These are phyloP conservation scores for Rutstroemia sp. DNA, from an alignment of 2,329 filamentous ascomycete genomes.

Conservation along the genomic window DNA sequence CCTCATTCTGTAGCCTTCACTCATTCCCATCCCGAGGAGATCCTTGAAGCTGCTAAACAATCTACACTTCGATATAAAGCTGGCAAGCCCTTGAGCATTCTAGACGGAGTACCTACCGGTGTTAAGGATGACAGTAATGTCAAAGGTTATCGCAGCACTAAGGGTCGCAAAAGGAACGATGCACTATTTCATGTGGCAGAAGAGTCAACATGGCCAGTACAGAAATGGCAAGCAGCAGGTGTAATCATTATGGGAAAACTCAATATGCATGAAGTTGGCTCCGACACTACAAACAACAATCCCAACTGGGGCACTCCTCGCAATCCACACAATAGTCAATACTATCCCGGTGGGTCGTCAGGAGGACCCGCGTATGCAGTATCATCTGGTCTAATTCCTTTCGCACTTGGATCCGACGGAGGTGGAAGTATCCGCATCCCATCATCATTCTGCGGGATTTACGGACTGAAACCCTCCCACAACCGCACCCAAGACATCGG, in stretches of 20 bases:
- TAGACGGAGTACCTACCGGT: slow-evolving; percentile 78
- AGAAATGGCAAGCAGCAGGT: slow-evolving; percentile 62
- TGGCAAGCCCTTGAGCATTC: slow-evolving; percentile 56
- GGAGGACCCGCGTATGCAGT: slow-evolving; percentile 88
- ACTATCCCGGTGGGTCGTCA: slow-evolving; percentile 82
- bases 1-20: slow-evolving; percentile 68
- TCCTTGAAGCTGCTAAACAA: slow-evolving; percentile 60
- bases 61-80: slow-evolving; percentile 66
- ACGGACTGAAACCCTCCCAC: slow-evolving; percentile 74
- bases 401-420: slow-evolving; percentile 84
- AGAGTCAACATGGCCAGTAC: slow-evolving; percentile 66
- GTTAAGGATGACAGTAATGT: slow-evolving; percentile 78
- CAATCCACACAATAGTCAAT: slow-evolving; percentile 65
- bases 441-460: slow-evolving; percentile 39
- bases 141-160: slow-evolving; percentile 61
- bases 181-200: slow-evolving; percentile 64
- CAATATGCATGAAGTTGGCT: slow-evolving; percentile 76
- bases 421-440: slow-evolving; percentile 54
- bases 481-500: slow-evolving; percentile 55
- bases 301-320: slow-evolving; percentile 72
- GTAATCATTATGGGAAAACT: slow-evolving; percentile 72
- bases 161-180: slow-evolving; percentile 71
- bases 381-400: slow-evolving; percentile 48
- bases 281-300: slow-evolving; percentile 81
- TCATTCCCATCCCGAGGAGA: slow-evolving; percentile 54